Percentiles rank a stretch among this genome's conserved stretches.
These are phyloP conservation scores for Candida pseudoviswanathii DNA, from an alignment of 1,139 yeast species.

Conservation along the genomic window DNA sequence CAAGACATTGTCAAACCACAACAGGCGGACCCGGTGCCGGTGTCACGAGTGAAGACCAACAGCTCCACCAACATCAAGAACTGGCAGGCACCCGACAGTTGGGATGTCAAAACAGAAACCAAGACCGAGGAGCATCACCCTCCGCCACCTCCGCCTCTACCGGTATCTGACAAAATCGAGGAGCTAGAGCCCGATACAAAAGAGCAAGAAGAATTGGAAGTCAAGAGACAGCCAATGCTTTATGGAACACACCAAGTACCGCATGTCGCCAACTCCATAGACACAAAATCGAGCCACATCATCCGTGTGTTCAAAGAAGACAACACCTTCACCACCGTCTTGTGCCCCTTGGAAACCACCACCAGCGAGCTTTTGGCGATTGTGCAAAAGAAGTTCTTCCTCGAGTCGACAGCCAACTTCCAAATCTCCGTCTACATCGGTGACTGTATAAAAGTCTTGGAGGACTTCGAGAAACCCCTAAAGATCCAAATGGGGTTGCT, in stretches of 20 bases:
- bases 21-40: slow-evolving; percentile 6
- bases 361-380: slow-evolving; percentile 71
- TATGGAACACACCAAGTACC: slow-evolving; percentile 37
- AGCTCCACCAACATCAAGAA: slow-evolving; percentile 9
- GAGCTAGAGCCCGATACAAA: slow-evolving; percentile 2
- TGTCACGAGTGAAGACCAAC: slow-evolving; percentile 6
- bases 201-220: slow-evolving; percentile 1
- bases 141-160: not conserved
- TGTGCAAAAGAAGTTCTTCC: slow-evolving; percentile 74
- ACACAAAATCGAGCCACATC: slow-evolving; percentile 44
- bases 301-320: slow-evolving; percentile 77
- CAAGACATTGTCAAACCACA: slow-evolving; percentile 49
- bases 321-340: slow-evolving; percentile 78
- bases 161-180: not conserved
- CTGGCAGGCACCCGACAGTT: slow-evolving; percentile 79
- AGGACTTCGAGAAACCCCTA: slow-evolving; percentile 75
- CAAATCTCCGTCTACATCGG: slow-evolving; percentile 83
- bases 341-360: slow-evolving; percentile 75
- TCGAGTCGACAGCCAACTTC: slow-evolving; percentile 69
- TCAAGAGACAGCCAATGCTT: slow-evolving; percentile 29
- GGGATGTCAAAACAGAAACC: slow-evolving; percentile 60
- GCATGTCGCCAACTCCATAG: slow-evolving; percentile 23
- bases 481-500: slow-evolving; percentile 75
- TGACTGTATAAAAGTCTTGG: slow-evolving; percentile 72
- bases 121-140: slow-evolving; percentile 8